Base-by-base conservation (phyloP, 306 rosid species). In the Alnus rubra region DNA sequence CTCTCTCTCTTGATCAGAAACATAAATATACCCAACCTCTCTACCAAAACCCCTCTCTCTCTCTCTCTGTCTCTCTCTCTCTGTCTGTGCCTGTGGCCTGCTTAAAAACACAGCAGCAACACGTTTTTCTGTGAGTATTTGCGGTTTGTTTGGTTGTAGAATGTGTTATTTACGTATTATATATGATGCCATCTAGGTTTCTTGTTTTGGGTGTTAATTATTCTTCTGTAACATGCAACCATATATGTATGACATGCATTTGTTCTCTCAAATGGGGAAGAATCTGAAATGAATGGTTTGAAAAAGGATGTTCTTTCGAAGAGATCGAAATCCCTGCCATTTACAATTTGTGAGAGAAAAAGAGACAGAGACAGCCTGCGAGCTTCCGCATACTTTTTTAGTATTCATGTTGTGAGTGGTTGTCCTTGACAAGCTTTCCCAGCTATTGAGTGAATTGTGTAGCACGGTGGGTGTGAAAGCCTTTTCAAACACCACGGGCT, bases 111-210 rank as follows among this genome's bases (percentile, higher is more conserved):
- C 77, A 81, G 76, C 83, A 77, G 72, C 81, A 84, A 80, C 77
- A 68, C 84, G 78, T 72, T 73, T 76, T 78, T 64, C 89, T 84
- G 91, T 89, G 88, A 89, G 91, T 87, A 52, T 70, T 4, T 49
- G 4, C 4, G 8, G 63, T 12, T 12, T 16, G 2, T 64, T 6
- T 71, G 15, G 50, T 67, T 76, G 39, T 47, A 52, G 62, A 56
- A 14, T 16, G 39, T 37, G 28, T 52, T 42, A 14, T 58, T 56
- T 33, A 52, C 1, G 6, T 19, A 31, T 48, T 13, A 54, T 16
- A 9, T 68, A 74, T 78, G 35, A 6, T 18, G 28, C 28, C 3
- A 58, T 4, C 30, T 19, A 58, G 15, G 7, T 10, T 48, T 10
- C 9, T 48, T 48, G 51, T 48, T 48, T 48, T 48, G 51, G 51